A percentile compares a stretch with the other conserved stretches of the same genome.
These are phyloP conservation scores for Gracilaria caudata DNA, from an alignment of 23 red algal species.

Conservation along the genomic window DNA sequence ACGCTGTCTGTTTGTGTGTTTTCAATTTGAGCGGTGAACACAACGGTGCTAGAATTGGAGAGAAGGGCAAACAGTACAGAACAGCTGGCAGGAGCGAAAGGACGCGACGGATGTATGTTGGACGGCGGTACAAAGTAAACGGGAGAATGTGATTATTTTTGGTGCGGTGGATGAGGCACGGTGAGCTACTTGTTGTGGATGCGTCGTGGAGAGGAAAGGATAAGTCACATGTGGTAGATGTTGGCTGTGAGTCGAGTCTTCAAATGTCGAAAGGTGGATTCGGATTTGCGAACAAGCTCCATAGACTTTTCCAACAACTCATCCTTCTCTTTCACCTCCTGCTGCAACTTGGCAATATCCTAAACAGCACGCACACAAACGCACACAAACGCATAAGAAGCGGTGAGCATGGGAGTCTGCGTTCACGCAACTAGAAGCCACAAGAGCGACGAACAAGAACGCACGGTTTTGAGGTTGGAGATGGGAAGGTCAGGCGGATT, in stretches of 20 bases:
- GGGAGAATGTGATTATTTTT: not conserved
- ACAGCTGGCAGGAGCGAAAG: not conserved
- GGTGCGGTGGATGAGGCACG: not conserved
- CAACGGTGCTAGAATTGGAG: not conserved
- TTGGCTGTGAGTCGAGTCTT: slow-evolving; percentile 32
- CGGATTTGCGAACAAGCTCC: slow-evolving; percentile 56
- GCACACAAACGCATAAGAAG: not conserved
- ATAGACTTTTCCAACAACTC: slow-evolving; percentile 55
- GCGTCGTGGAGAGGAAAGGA: slow-evolving; percentile 12
- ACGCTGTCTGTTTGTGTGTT: slow-evolving; percentile 26
- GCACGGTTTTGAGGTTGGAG: slow-evolving; percentile 50
- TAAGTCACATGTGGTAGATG: slow-evolving; percentile 54
- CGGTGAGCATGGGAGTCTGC: not conserved
- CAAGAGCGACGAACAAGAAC: not conserved
- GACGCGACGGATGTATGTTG: not conserved
- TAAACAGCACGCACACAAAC: not conserved
- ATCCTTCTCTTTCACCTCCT: slow-evolving; percentile 57
- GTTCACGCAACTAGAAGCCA: too few species aligned
- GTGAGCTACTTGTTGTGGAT: not conserved
- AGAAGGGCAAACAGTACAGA: not conserved
- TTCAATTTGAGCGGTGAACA: not conserved
- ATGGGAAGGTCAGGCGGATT: slow-evolving; percentile 46
- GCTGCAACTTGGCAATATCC: slow-evolving; percentile 60
- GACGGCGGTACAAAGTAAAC: not conserved
- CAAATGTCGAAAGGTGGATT: slow-evolving; percentile 50